Base-by-base conservation (phyloP, 1,139 yeast genomes). In the Diutina mesorugosa region DNA sequence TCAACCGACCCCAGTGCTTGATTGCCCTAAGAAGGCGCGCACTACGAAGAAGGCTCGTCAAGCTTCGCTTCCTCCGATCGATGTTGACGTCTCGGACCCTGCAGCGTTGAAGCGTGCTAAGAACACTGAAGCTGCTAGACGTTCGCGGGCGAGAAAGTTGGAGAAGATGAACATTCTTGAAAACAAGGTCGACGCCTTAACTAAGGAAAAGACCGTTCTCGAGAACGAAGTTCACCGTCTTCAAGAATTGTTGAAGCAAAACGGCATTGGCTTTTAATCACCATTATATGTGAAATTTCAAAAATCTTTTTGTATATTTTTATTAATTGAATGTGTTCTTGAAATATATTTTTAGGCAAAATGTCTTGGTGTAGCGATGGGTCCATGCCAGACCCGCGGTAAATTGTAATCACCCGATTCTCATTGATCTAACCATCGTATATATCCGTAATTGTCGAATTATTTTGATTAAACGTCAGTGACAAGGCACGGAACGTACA, bases 51-150 rank as follows among this genome's bases (percentile, higher is more conserved):
- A 85, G 70, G 83, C 76, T 64, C 78, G 83, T 59, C 76, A 89
- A 16, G 21, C 51, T 12, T 10, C 7, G 38, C 78, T 90, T 68
- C 77, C 80, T 60, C 96, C 96, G 14, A 78, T 87, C 58, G 76
- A 76, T 58, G 72, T 84, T 57, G 79, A 80, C 47, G 74, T 78
- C 46, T 70, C 69, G 56, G 96, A 90, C 70, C 83, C 85, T 28
- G 80, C 79, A 58, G 81, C 90, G 56, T 67, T 88, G 66, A 89
- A 91, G 70, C 84, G 99, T 66, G 97, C 97, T 50, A 84, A 91
- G 70, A 91, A 91, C 77, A 91, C 98, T 29, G 97, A 90, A 69
- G 97, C 98, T 60, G 98, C 98, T 16, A 84, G 98, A 71, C 81
- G 97, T 68, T 90, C 97, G 52, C 80, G 98, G 64, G 96, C 96